phyloP scores from a whole-genome alignment of 2,329 filamentous ascomycete genomes.

The Nemania diffusa region DNA sequence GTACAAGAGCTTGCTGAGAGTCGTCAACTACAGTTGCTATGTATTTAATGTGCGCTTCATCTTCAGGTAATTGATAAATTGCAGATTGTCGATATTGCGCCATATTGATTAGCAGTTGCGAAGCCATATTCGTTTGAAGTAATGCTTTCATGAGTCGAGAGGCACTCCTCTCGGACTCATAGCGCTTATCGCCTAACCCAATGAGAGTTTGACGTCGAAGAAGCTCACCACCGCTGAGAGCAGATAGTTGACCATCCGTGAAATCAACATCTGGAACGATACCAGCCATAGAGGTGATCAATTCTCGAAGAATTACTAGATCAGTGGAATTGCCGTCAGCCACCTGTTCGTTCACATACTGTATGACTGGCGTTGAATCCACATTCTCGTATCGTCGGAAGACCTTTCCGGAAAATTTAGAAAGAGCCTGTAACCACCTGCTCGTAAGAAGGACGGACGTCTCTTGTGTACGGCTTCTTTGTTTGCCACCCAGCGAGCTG shows the following conservation, averaged over 20 bases:
- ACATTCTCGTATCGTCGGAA: slow-evolving; percentile 88
- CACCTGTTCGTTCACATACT: slow-evolving; percentile 89
- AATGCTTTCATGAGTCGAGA: slow-evolving; percentile 83
- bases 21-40: slow-evolving; percentile 90
- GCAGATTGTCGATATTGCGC: slow-evolving; percentile 91
- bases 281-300: slow-evolving; percentile 92
- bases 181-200: slow-evolving; percentile 82
- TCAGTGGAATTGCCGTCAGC: slow-evolving; percentile 86
- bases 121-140: slow-evolving; percentile 79
- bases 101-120: slow-evolving; percentile 86
- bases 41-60: slow-evolving; percentile 85
- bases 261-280: slow-evolving; percentile 88
- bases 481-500: slow-evolving; percentile 72
- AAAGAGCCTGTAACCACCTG: slow-evolving; percentile 89
- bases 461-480: slow-evolving; percentile 70
- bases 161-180: slow-evolving; percentile 78
- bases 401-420: slow-evolving; percentile 89
- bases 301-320: slow-evolving; percentile 88
- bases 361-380: slow-evolving; percentile 84
- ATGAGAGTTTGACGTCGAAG: slow-evolving; percentile 84
- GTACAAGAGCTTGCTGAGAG: slow-evolving; percentile 83
- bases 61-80: slow-evolving; percentile 77
- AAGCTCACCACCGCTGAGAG: slow-evolving; percentile 86
- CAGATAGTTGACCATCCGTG: slow-evolving; percentile 86
- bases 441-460: slow-evolving; percentile 79